These are phyloP conservation scores for Colletotrichum somersetense DNA, from an alignment of 2,329 filamentous ascomycete genomes.

Conservation along the genomic window DNA sequence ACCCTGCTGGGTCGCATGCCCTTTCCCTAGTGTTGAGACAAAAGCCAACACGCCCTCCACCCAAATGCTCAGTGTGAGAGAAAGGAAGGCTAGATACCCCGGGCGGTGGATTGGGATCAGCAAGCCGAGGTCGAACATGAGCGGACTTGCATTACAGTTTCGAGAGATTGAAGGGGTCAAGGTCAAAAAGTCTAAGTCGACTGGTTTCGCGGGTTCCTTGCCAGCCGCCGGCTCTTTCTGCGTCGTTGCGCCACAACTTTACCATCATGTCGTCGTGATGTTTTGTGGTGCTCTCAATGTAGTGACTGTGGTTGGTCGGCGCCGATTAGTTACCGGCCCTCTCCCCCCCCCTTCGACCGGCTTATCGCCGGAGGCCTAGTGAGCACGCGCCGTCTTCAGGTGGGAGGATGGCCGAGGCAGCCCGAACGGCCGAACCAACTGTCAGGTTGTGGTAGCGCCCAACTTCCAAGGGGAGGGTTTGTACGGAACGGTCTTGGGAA, in stretches of 20 bases:
- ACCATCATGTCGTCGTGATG: not conserved
- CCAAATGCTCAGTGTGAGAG: conserved; percentile 1
- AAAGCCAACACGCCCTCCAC: conserved; percentile 14
- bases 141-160: conserved; percentile 19
- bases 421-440: not conserved
- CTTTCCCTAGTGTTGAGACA: not conserved
- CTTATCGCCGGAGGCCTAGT: conserved; percentile 2
- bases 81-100: conserved; percentile 20
- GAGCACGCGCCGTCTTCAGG: conserved; percentile 25
- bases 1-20: conserved; percentile 13
- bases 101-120: conserved; percentile 34
- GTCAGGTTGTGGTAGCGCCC: conserved; percentile 11
- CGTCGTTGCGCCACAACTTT: not conserved
- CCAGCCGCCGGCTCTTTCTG: not conserved
- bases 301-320: not conserved
- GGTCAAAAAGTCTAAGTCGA: conserved; percentile 20
- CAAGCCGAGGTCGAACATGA: conserved; percentile 19
- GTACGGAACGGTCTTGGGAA: conserved; percentile 17
- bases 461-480: not conserved
- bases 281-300: not conserved
- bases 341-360: not conserved
- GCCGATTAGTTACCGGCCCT: not conserved
- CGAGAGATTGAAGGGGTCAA: conserved; percentile 25
- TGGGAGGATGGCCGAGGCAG: conserved; percentile 20
- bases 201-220: conserved; percentile 4